Evolutionary conservation across 2,329 filamentous ascomycete genomes (phyloP).

Genomic region (Phaeosphaeria sp.): DNA sequence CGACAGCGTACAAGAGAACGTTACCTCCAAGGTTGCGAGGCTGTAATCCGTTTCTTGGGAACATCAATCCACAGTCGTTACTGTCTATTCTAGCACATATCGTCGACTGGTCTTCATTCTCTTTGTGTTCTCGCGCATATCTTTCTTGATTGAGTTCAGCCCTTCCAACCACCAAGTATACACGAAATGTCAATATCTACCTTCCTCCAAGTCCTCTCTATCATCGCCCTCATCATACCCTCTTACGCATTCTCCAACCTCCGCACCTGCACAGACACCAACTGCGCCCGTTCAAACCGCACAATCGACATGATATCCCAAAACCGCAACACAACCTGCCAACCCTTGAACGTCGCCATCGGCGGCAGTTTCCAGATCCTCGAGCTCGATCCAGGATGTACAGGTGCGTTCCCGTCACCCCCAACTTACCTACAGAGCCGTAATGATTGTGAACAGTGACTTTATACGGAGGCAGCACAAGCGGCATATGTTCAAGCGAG

Average conservation of each 20-base stretch:
- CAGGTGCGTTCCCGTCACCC: slow-evolving; percentile 15
- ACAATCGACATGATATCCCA: background rate
- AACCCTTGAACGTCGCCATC: slow-evolving; percentile 14
- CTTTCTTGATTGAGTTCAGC: too few relatives aligned
- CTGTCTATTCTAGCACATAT: too few relatives aligned
- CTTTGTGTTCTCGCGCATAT: too few relatives aligned
- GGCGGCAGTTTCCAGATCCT: slow-evolving; percentile 32
- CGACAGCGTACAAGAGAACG: background rate
- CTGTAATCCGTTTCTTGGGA: too few relatives aligned
- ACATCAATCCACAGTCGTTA: too few relatives aligned
- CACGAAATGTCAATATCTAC: too few relatives aligned
- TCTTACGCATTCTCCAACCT: background rate
- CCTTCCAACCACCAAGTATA: too few relatives aligned
- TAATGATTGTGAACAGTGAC: slow-evolving; percentile 24
- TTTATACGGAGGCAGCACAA: slow-evolving; percentile 28
- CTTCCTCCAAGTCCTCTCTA: background rate
- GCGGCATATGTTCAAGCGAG: slow-evolving; percentile 22
- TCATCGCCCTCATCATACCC: background rate
- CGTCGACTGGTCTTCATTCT: too few relatives aligned
- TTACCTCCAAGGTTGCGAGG: background rate
- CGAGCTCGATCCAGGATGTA: slow-evolving; percentile 32
- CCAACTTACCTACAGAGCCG: background rate
- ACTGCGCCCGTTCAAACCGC: background rate
- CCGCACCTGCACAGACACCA: background rate
- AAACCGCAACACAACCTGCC: slow-evolving; percentile 9